Evolutionary conservation across 2,329 filamentous ascomycete genomes (phyloP).

Genomic region (Drechslera avenae): DNA sequence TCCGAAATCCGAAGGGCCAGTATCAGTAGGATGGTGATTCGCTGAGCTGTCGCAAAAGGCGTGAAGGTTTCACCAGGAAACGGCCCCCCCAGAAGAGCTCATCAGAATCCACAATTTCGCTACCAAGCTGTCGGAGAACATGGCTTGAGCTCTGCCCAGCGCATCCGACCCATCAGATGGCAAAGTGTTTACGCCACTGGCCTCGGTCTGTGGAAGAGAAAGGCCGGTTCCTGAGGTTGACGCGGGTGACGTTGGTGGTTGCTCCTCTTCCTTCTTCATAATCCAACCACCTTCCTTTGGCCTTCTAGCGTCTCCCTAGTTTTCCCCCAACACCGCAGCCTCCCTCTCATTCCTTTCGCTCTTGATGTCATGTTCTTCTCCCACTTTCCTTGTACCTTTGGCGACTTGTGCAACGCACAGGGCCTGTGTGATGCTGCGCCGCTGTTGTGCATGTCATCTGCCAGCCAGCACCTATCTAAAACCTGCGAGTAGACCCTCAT

Average conservation of each 20-base stretch:
- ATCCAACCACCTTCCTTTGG: not conserved
- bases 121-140: constrained; percentile 41
- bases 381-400: not conserved
- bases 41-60: constrained; percentile 13
- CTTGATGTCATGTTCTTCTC: not conserved
- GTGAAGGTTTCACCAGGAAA: constrained; percentile 22
- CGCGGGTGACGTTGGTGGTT: constrained; percentile 12
- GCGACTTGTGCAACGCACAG: not conserved
- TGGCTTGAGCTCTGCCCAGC: constrained; percentile 32
- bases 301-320: constrained; percentile 3
- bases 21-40: constrained; percentile 8
- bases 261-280: constrained; percentile 1
- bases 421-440: not conserved
- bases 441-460: constrained; percentile 1
- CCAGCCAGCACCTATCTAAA: not conserved
- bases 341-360: not conserved
- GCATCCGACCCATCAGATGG: constrained; percentile 11
- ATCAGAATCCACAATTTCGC: constrained; percentile 23
- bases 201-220: constrained; percentile 2
- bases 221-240: not conserved
- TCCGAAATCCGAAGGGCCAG: not conserved
- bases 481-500: not conserved
- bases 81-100: constrained; percentile 32
- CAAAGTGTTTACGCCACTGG: constrained; percentile 9
- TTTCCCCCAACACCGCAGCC: constrained; percentile 3